These are phyloP conservation scores for Circinella umbellata DNA, from an alignment of 371 early-diverging fungal species.

Conservation along the genomic window DNA sequence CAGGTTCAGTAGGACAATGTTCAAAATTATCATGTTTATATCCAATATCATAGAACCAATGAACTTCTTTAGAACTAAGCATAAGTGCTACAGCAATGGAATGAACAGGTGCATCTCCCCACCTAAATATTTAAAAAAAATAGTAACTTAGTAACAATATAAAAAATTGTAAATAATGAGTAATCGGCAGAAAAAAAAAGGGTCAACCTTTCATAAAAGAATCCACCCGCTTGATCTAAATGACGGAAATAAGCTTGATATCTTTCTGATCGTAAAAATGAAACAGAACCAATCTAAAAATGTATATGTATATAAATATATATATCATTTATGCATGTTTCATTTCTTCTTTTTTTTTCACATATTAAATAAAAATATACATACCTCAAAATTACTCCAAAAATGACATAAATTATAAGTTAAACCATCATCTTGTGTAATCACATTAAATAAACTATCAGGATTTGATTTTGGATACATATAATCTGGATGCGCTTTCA, in stretches of 20 bases:
- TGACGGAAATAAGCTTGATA: slow-evolving; percentile 82
- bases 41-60: slow-evolving; percentile 94
- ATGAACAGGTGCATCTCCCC: slow-evolving; percentile 99
- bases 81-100: slow-evolving; percentile 89
- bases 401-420: slow-evolving; percentile 74
- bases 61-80: slow-evolving; percentile 79
- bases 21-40: slow-evolving; percentile 76
- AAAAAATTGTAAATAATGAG: not conserved
- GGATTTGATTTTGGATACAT: slow-evolving; percentile 50
- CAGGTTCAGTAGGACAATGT: slow-evolving; percentile 72
- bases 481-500: slow-evolving; percentile 43
- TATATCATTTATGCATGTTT: not conserved
- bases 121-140: slow-evolving; percentile 35
- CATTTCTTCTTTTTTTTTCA: not conserved
- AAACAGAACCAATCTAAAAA: slow-evolving; percentile 72
- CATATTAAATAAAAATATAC: slow-evolving; percentile 9
- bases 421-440: slow-evolving; percentile 44
- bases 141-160: not conserved
- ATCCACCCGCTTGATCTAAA: slow-evolving; percentile 86
- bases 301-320: no score
- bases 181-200: not conserved
- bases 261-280: slow-evolving; percentile 71
- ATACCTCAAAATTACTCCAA: slow-evolving; percentile 61
- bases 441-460: slow-evolving; percentile 36
- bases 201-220: slow-evolving; percentile 95